Evolutionary conservation across 2,329 filamentous ascomycete species (phyloP), one percentile per base, ranked within the genome.

Genomic region (Stagonosporopsis cucurbitacearum): DNA sequence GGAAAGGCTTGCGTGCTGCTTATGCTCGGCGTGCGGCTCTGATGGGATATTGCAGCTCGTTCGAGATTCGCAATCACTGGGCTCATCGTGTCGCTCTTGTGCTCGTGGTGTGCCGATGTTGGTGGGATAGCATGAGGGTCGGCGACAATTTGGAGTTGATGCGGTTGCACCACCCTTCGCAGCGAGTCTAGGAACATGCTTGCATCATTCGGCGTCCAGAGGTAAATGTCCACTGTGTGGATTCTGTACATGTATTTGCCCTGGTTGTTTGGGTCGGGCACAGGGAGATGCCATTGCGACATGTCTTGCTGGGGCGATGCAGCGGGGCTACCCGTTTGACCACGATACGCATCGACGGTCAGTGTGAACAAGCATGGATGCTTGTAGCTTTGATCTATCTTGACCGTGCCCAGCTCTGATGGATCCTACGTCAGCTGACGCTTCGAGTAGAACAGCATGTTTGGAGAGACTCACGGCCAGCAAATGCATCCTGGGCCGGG

Each of bases 241-340:
- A 94, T 82, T 70, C 86, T 87, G 77, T 92, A 92, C 80, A 92
- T 85, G 73, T 92, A 92, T 73, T 89, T 91, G 70, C 84, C 87
- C 74, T 92, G 86, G 74, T 91, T 91, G 46, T 81, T 82, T 2
- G 86, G 85, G 72, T 93, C 89, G 71, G 84, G 89, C 0, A 86
- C 86, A 2, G 89, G 89, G 6, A 93, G 81, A 73, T 91, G 88
- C 90, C 90, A 93, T 72, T 92, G 76, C 1, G 75, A 75, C 50
- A 75, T 68, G 56, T 80, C 78, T 81, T 83, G 83, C 42, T 77
- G 74, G 17, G 77, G 73, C 23, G 67, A 73, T 74, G 51, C 79
- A 68, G 56, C 77, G 67, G 53, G 53, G 45, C 65, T 74, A 40
- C 71, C 73, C 59, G 62, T 64, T 41, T 71, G 68, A 40, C 65